These are phyloP conservation scores for Blastobotrys indianensis DNA, from an alignment of 1,139 yeast species.

Conservation along the genomic window DNA sequence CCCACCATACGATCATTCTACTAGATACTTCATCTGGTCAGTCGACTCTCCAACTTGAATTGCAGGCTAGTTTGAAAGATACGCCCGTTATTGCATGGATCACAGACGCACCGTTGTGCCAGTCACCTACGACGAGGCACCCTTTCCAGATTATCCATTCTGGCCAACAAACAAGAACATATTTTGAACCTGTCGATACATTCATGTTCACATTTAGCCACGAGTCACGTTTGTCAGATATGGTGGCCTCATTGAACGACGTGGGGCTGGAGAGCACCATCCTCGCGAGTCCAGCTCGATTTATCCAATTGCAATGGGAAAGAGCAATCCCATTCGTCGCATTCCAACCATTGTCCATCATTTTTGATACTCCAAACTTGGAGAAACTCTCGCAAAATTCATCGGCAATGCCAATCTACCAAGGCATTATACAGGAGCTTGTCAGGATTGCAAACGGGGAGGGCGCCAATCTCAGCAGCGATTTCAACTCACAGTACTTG, in stretches of 20 bases:
- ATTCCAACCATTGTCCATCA: constrained; percentile 65
- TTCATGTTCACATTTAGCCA: too few relatives aligned
- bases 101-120: constrained; percentile 16
- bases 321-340: constrained; percentile 73
- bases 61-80: constrained; percentile 25
- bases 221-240: too few relatives aligned
- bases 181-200: constrained; percentile 11
- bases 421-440: constrained; percentile 72
- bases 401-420: constrained; percentile 75
- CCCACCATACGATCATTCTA: constrained; percentile 28
- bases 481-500: constrained; percentile 4
- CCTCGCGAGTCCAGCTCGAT: constrained; percentile 27
- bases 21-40: constrained; percentile 30
- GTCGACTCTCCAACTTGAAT: constrained; percentile 26
- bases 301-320: constrained; percentile 76
- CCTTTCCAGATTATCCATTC: constrained; percentile 10
- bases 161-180: constrained; percentile 8
- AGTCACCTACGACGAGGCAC: constrained; percentile 13
- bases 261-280: constrained; percentile 11
- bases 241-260: too few relatives aligned
- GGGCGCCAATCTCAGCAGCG: constrained; percentile 6
- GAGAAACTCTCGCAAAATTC: constrained; percentile 47
- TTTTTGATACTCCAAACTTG: constrained; percentile 68
- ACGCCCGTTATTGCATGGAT: constrained; percentile 25
- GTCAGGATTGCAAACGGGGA: constrained; percentile 54